These are phyloP conservation scores for Agaricus sinodeliciosus DNA, from an alignment of 768 basidiomycete genomes.

Conservation along the genomic window DNA sequence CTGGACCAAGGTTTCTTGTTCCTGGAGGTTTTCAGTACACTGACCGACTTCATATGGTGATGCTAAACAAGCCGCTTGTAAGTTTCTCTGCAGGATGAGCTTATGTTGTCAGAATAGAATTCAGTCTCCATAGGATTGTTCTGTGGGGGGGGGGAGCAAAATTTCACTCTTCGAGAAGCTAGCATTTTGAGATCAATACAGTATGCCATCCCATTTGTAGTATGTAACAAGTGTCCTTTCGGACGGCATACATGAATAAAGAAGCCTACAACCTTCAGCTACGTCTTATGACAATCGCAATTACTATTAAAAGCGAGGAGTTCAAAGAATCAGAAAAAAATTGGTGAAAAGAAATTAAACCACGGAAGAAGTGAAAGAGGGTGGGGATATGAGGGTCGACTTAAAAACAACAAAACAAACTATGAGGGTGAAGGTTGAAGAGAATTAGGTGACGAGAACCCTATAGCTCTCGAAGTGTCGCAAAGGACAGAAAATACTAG, in stretches of 20 bases:
- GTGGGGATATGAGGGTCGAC: slow-evolving; percentile 1
- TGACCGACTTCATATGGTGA: too few species aligned
- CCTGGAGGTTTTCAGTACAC: too few species aligned
- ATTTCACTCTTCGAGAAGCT: background rate
- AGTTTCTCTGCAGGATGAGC: too few species aligned
- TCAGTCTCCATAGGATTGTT: too few species aligned
- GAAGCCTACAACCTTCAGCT: background rate
- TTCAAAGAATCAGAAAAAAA: background rate
- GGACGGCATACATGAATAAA: slow-evolving; percentile 5
- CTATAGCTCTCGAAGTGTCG: background rate
- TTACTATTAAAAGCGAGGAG: slow-evolving; percentile 5
- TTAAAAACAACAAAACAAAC: slow-evolving; percentile 9
- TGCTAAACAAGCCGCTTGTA: too few species aligned
- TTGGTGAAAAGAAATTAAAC: slow-evolving; percentile 3
- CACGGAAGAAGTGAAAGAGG: slow-evolving; percentile 1
- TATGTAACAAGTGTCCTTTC: slow-evolving; percentile 8
- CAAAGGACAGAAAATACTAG: slow-evolving; percentile 1
- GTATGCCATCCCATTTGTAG: background rate
- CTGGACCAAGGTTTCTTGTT: too few species aligned
- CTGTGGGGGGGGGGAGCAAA: too few species aligned
- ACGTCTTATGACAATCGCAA: slow-evolving; percentile 4
- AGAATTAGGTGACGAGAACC: background rate
- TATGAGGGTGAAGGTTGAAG: slow-evolving; percentile 7
- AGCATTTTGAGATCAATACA: too few species aligned
- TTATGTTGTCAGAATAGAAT: too few species aligned